Evolutionary conservation across 331 rosid genomes (phyloP).

Genomic region (Saraca asoca): DNA sequence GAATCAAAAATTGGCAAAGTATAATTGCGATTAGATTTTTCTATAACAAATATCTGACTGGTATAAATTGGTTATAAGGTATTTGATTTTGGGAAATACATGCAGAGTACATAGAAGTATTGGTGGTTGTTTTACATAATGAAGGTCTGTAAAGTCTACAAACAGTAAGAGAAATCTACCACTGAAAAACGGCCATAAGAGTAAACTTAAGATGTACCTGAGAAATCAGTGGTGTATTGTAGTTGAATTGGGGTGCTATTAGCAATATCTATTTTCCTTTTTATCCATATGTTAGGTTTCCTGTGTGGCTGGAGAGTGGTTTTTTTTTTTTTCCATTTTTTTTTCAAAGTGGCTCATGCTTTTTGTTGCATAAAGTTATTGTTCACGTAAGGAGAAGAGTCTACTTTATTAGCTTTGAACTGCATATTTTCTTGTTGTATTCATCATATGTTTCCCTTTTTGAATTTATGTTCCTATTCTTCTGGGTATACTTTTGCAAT

Average conservation of each 20-base stretch:
- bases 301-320: slow-evolving; percentile 17
- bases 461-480: not conserved
- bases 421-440: not conserved
- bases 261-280: slow-evolving; percentile 9
- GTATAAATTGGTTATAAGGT: not conserved
- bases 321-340: not conserved
- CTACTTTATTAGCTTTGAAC: slow-evolving; percentile 8
- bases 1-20: not conserved
- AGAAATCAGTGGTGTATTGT: too few relatives aligned
- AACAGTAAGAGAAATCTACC: not conserved
- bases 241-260: slow-evolving; percentile 1
- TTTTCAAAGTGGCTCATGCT: not conserved
- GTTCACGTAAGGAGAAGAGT: slow-evolving; percentile 9
- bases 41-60: not conserved
- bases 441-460: not conserved
- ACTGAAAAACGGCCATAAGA: not conserved
- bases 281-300: too few relatives aligned
- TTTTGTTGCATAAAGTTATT: not conserved
- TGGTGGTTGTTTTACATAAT: not conserved
- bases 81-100: slow-evolving; percentile 11
- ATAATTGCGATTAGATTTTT: not conserved
- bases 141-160: not conserved
- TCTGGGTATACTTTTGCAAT: not conserved
- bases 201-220: not conserved
- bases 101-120: slow-evolving; percentile 13